phyloP scores from a whole-genome alignment of 1,139 yeast species.

The Kluyveromyces sp. region DNA sequence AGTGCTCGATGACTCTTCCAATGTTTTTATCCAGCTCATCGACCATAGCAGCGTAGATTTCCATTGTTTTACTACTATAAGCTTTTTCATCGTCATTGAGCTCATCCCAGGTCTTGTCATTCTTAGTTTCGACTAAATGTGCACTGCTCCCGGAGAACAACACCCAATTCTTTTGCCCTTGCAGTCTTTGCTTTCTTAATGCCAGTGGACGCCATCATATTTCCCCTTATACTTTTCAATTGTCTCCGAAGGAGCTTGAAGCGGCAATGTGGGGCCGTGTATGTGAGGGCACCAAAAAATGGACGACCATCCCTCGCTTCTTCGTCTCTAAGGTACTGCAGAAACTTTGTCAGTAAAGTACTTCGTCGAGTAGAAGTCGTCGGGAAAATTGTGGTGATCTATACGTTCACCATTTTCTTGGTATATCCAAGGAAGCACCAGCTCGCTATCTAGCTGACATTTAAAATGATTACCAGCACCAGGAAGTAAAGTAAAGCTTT shows the following conservation, averaged over 20 bases:
- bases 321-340: conserved; percentile 32
- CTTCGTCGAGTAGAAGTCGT: conserved; percentile 41
- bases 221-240: conserved; percentile 42
- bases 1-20: conserved; percentile 38
- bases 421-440: conserved; percentile 16
- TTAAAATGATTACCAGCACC: conserved; percentile 55
- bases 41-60: conserved; percentile 56
- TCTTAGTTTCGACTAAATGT: conserved; percentile 39
- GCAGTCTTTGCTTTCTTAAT: conserved; percentile 36
- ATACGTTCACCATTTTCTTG: conserved; percentile 23
- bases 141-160: conserved; percentile 40
- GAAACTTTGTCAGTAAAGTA: conserved; percentile 39
- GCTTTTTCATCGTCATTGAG: conserved; percentile 33
- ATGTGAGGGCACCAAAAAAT: conserved; percentile 45
- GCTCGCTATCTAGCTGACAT: conserved; percentile 36
- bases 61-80: conserved; percentile 40
- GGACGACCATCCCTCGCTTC: conserved; percentile 36
- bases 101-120: conserved; percentile 38
- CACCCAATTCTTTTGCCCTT: conserved; percentile 38
- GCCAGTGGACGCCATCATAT: conserved; percentile 42
- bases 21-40: conserved; percentile 43
- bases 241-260: conserved; percentile 45
- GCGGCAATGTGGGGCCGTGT: conserved; percentile 58
- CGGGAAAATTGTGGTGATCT: conserved; percentile 27
- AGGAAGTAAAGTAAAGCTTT: conserved; percentile 43